Percentiles rank a stretch among this genome's conserved stretches.
These are phyloP conservation scores for Aspergillus spinulosporus DNA, from an alignment of 2,329 filamentous ascomycete species.

Conservation along the genomic window DNA sequence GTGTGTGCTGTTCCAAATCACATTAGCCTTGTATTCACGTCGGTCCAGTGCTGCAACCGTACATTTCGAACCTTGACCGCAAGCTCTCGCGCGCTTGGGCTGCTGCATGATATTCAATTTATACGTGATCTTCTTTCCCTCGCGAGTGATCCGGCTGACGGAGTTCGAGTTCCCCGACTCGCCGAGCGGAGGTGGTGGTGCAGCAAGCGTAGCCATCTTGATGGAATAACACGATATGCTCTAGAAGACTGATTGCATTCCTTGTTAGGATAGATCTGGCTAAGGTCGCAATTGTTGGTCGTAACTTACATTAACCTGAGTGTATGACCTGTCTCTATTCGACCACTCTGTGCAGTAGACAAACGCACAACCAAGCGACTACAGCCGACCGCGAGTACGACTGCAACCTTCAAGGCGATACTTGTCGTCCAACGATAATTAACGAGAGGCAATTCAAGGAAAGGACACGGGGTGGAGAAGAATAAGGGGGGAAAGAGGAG, in stretches of 20 bases:
- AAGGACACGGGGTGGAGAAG: background rate
- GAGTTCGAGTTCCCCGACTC: conserved; percentile 53
- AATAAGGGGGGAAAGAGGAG: background rate
- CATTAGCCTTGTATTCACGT: conserved; percentile 10
- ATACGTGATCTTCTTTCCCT: conserved; percentile 78
- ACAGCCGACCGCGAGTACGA: background rate
- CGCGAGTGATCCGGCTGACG: conserved; percentile 64
- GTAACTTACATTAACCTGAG: background rate
- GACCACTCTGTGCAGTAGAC: background rate
- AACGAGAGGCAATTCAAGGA: background rate
- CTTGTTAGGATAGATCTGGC: background rate
- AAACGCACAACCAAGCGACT: background rate
- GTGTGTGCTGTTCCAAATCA: conserved; percentile 62
- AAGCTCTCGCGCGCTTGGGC: conserved; percentile 89
- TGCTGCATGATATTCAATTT: conserved; percentile 85
- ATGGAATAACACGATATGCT: background rate
- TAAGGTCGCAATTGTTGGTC: background rate
- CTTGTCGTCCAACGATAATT: background rate
- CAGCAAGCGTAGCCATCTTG: conserved; percentile 46
- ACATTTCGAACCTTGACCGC: conserved; percentile 95
- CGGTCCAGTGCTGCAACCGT: conserved; percentile 39
- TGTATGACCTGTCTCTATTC: background rate
- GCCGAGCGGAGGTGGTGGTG: conserved; percentile 47
- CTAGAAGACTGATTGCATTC: background rate
- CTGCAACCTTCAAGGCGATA: conserved; percentile 9